These are phyloP conservation scores for Zanthoxylum bungeanum DNA, from an alignment of 345 rosid genomes.

Conservation along the genomic window DNA sequence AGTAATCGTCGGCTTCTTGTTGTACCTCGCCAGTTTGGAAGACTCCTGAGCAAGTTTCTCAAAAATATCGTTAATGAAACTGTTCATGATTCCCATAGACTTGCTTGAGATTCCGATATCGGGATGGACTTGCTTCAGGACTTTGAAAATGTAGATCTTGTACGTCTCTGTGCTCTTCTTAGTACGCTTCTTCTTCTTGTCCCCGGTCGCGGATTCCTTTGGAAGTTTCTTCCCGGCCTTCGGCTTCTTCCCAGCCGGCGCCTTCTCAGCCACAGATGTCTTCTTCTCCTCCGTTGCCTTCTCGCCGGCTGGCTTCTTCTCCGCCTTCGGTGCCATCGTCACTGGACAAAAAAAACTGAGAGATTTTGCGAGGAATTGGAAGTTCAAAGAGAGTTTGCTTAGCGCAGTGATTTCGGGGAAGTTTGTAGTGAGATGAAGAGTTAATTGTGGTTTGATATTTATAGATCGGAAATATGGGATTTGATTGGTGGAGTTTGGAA, in stretches of 20 bases:
- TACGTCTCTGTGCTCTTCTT: conserved; percentile 74
- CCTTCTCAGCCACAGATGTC: conserved; percentile 51
- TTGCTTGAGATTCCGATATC: conserved; percentile 61
- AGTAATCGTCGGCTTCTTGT: conserved; percentile 76
- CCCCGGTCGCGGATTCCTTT: conserved; percentile 55
- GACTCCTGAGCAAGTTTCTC: conserved; percentile 74
- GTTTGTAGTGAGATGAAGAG: not conserved
- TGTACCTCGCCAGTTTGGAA: conserved; percentile 71
- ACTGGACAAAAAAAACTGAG: not conserved
- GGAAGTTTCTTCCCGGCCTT: conserved; percentile 82
- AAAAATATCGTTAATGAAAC: conserved; percentile 65
- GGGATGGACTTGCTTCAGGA: conserved; percentile 53
- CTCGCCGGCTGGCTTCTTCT: conserved; percentile 66
- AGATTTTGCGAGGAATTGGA: not conserved
- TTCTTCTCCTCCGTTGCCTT: conserved; percentile 59
- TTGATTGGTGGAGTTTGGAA: not conserved
- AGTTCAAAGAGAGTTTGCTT: not conserved
- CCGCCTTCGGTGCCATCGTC: conserved; percentile 54
- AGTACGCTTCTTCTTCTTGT: conserved; percentile 64
- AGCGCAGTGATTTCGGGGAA: rapidly evolving
- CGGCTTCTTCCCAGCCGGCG: conserved; percentile 76
- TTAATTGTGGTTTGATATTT: not conserved
- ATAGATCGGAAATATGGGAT: not conserved
- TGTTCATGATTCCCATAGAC: conserved; percentile 80
- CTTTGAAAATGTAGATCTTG: conserved; percentile 84